Evolutionary conservation across 805 yeast genomes (phyloP), one percentile per base, ranked within the genome.

Genomic region (Kazachstania psychrophila): DNA sequence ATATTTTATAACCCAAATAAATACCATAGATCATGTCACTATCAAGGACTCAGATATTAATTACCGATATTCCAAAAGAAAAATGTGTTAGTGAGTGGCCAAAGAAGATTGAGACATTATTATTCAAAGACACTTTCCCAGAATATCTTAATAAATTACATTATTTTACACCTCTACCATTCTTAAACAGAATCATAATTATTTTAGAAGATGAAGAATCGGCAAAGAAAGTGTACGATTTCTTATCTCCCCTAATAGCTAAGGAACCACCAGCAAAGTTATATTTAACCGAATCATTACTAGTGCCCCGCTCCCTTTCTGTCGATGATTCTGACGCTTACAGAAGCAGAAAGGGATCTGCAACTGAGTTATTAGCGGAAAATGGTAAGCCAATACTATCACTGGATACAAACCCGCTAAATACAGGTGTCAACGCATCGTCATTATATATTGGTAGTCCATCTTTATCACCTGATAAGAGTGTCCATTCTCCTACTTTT

Each of bases 111-210:
- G 49, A 57, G 32, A 35, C 38, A 10, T 37, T 40, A 25, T 31
- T 58, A 25, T 57, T 57, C 34, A 43, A 40, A 4, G 37, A 34
- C 7, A 35, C 45, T 17, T 58, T 53, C 36, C 56, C 57, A 2
- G 34, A 47, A 5, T 44, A 54, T 16, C 46, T 37, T 30, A 9
- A 39, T 2, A 46, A 48, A 18, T 26, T 50, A 35, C 41, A 51
- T 25, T 58, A 61, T 31, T 65, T 57, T 50, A 68, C 66, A 15
- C 72, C 59, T 44, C 58, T 55, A 43, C 56, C 51, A 22, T 73
- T 49, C 50, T 58, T 55, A 39, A 65, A 60, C 51, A 70, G 77
- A 45, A 57, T 56, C 44, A 70, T 57, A 46, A 58, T 65, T 12
- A 58, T 62, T 3, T 41, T 64, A n/a, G 49, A 48, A 26, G 46